Conservation (phyloP, 2,329 filamentous ascomycete genomes). For the Ceratocystis variospora region DNA sequence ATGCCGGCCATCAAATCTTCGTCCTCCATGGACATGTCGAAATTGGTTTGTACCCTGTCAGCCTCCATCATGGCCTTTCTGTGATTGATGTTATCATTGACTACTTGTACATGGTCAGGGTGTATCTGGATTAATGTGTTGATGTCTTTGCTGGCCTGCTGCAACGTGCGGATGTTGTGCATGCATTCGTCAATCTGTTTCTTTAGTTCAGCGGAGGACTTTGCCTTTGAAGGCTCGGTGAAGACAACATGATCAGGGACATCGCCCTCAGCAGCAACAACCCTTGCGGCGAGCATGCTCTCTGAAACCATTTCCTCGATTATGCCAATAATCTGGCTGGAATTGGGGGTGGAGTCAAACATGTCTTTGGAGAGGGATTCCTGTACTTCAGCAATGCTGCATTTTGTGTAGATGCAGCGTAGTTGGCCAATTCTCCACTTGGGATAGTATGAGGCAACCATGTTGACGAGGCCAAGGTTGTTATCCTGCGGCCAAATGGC, state of each 20-base stretch:
- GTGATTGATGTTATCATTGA: conserved; percentile 34
- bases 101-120: conserved; percentile 41
- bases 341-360: conserved; percentile 30
- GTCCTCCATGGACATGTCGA: conserved; percentile 40
- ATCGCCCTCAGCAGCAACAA: conserved; percentile 33
- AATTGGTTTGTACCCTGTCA: conserved; percentile 26
- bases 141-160: conserved; percentile 36
- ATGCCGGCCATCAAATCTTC: conserved; percentile 45
- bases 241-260: conserved; percentile 38
- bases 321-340: conserved; percentile 34
- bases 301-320: conserved; percentile 42
- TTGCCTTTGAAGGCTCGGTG: conserved; percentile 26
- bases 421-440: conserved; percentile 63
- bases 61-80: conserved; percentile 27
- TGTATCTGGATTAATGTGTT: conserved; percentile 42
- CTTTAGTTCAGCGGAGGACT: conserved; percentile 25
- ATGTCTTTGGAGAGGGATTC: conserved; percentile 40
- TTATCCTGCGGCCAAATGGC: conserved; percentile 55
- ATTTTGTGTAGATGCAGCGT: conserved; percentile 52
- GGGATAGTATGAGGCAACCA: conserved; percentile 57
- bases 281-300: conserved; percentile 38
- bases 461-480: conserved; percentile 55
- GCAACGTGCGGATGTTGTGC: conserved; percentile 32
- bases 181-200: conserved; percentile 32
- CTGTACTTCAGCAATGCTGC: conserved; percentile 42